Base-by-base conservation (phyloP, 805 yeast species). In the Pichia membranifaciens region DNA sequence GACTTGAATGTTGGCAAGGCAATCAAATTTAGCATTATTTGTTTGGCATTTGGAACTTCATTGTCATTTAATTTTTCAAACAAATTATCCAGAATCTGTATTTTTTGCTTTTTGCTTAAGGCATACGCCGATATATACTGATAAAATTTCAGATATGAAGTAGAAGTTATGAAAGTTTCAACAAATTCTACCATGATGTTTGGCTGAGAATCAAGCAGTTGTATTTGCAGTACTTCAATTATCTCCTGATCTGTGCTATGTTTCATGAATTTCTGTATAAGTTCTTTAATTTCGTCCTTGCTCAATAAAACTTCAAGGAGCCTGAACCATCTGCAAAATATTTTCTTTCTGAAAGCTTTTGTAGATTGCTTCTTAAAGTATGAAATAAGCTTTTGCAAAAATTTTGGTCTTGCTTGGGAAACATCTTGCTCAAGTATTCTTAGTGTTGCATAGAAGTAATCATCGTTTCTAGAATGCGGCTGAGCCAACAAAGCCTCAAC, bases 241-340 rank as follows among this genome's bases (percentile, higher is more conserved):
- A 71, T 35, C 10, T 36, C 35, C 2, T 22, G 5, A 5, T 64
- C 34, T 0, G 44, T 37, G 4, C 47, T 55, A n/a, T 57, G 34
- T 1, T 58, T 35, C 15, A 73, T 53, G 3, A 76, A 52, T 0
- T 54, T n/a, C 0, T 51, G 38, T 1, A 73, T 57, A 4, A 78
- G 38, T 2, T 32, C 3, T 1, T 54, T 39, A 4, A 75, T 54
- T 5, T 68, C 60, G 0, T 62, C 57, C 13, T 38, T 38, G 8
- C 55, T 61, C 35, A 53, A 75, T 68, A 40, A 64, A 52, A 5
- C 49, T 41, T 54, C 76, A 67, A 36, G 73, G 46, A 82, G 49
- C 0, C 81, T 74, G 35, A 72, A 56, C 88, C 88, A 84, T 55
- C 87, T 75, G 9, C 56, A 52, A 44, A 81, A 70, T 0, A 71